Evolutionary conservation across 2,329 filamentous ascomycete species (phyloP), one percentile per base, ranked within the genome.

Genomic region (Pseudocercospora fijiensis): DNA sequence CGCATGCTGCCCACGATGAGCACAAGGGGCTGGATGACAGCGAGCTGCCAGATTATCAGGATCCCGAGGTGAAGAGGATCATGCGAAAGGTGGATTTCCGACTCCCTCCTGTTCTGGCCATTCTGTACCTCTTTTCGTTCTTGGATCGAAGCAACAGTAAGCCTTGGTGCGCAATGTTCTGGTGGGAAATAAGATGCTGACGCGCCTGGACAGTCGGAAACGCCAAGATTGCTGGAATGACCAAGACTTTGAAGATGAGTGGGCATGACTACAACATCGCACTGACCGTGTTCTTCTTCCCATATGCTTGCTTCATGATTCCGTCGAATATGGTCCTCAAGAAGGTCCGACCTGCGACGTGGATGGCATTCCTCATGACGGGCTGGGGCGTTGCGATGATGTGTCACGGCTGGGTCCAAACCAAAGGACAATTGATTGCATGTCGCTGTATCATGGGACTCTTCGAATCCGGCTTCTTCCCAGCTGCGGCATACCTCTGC

Each of bases 101-200:
- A 22, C 57, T 69, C 4, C 64, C 67, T 11, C 62, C 67, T 13
- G 59, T 68, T 20, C 58, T 69, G 49, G 80, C 77, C 51, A 58
- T 82, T 3, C 72, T 84, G 0, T 82, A 80, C 63, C 69, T 81
- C 9, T 71, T 80, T 43, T 85, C 84, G 72, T 85, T 65, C 55
- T 41, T 66, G 53, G 65, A 66, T 51, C 60, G 65, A 41, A 65
- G 64, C 13, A 70, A 70, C 47, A 71, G 65, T 67, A 57, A 30
- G 60, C 26, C 43, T 33, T 53, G 24, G 10, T 53, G 16, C 24
- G 49, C 49, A 6, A 18, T 30, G 4, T 7, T 7, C 6, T 4
- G 16, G 49, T 3, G 9, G 8, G 3, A 16, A 24, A 11, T 53
- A n/a, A n/a, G 26, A 30, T 30, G 26, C 33, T 53, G 22, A 55